Evolutionary conservation across 2,329 filamentous ascomycete species (phyloP), one percentile per base, ranked within the genome.

Genomic region (Lasiodiplodia sp.): DNA sequence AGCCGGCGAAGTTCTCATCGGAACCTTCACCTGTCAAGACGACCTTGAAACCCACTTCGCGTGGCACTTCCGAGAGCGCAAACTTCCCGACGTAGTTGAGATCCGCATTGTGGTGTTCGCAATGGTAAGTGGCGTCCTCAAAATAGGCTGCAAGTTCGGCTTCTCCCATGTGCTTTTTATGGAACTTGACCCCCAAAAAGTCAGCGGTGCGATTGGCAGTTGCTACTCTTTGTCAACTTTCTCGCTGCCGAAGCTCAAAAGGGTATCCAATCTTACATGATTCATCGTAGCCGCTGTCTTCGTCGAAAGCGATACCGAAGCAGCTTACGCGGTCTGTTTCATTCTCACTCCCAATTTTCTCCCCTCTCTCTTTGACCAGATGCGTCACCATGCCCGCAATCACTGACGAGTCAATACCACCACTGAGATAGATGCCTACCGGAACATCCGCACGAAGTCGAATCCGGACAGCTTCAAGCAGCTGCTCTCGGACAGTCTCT

Each of bases 381-480:
- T 88, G 79, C 0, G 82, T 83, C 2, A 85, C 83, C 72, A 89
- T 87, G 3, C 87, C 87, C 8, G 87, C 87, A 25, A 89, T 76
- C 1, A 83, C 80, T 0, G 86, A 88, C 0, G 85, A 87, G 73
- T 89, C 87, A 60, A 89, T 83, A 0, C 87, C 87, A 4, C 87
- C 87, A 25, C 82, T 85, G 0, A 89, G 77, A 68, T 87, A 88
- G 64, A 89, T 78, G 2, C 85, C 87, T 3, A 89, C 79, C 0
- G 86, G 85, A 0, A 88, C 87, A 73, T 89, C 87, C 1, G 87
- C 87, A 18, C 83, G 80, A 11, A 89, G 77, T 5, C 87, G 83
- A 21, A 87, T 71, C n/a, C 81, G 81, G 12, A 88, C 78, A 0
- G 86, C 80, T 38, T 88, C 85, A 1, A 87, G 73, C 14, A 89